phyloP scores from a whole-genome alignment of 441 rosid species.

The Pelargonium citronellum region DNA sequence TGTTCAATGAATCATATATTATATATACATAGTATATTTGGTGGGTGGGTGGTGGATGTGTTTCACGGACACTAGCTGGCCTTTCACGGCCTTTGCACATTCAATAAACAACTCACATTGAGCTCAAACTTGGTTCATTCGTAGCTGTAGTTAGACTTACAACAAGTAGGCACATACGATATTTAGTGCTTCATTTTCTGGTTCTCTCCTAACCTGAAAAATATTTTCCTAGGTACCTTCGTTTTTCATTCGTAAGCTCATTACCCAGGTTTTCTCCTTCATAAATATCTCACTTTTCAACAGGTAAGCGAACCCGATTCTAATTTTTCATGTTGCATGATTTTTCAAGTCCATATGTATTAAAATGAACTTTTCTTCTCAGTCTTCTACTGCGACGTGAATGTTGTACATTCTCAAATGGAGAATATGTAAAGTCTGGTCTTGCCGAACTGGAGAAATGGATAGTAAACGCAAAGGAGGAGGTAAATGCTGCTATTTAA shows the following conservation, averaged over 20 bases:
- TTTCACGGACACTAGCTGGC: too few species aligned
- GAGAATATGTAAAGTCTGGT: slow-evolving; percentile 96
- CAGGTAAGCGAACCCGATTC: slow-evolving; percentile 43
- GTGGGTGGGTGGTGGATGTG: too few species aligned
- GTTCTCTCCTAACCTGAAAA: slow-evolving; percentile 16
- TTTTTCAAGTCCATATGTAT: slow-evolving; percentile 17
- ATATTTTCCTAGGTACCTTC: slow-evolving; percentile 69
- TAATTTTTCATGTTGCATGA: slow-evolving; percentile 5
- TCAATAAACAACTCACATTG: not conserved
- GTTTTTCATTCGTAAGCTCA: slow-evolving; percentile 89
- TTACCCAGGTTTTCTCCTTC: slow-evolving; percentile 96
- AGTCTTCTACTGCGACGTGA: slow-evolving; percentile 96
- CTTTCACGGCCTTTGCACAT: too few species aligned
- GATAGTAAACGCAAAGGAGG: slow-evolving; percentile 69
- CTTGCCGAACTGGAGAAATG: slow-evolving; percentile 95
- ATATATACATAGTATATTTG: too few species aligned
- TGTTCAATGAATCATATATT: too few species aligned
- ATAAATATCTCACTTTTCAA: slow-evolving; percentile 91
- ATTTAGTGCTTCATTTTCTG: slow-evolving; percentile 4
- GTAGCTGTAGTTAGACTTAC: not conserved
- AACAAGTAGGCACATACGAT: not conserved
- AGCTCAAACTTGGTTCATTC: not conserved
- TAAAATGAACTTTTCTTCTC: slow-evolving; percentile 21
- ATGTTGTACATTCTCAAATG: slow-evolving; percentile 97
- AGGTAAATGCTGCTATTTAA: slow-evolving; percentile 42